phyloP scores from a whole-genome alignment of 1,139 yeast genomes.

The Candida buenavistaensis region DNA sequence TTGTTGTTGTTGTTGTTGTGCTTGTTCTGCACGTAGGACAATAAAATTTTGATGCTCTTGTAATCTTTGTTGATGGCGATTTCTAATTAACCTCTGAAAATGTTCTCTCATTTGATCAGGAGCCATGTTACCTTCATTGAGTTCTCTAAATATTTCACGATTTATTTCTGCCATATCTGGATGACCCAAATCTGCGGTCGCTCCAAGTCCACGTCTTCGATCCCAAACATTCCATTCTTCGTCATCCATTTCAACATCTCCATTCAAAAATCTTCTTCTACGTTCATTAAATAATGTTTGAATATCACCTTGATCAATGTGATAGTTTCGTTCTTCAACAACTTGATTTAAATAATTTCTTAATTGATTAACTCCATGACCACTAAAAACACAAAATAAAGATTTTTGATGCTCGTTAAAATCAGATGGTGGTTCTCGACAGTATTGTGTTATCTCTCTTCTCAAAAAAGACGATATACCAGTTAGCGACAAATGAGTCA shows the following conservation, averaged over 20 bases:
- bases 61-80: slow-evolving; percentile 28
- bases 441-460: slow-evolving; percentile 79
- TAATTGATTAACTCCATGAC: slow-evolving; percentile 77
- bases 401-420: slow-evolving; percentile 85
- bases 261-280: slow-evolving; percentile 27
- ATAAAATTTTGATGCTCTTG: slow-evolving; percentile 15
- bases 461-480: slow-evolving; percentile 89
- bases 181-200: slow-evolving; percentile 16
- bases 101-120: slow-evolving; percentile 43
- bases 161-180: slow-evolving; percentile 31
- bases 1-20: slow-evolving; percentile 10
- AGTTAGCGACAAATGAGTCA: slow-evolving; percentile 85
- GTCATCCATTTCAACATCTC: slow-evolving; percentile 26
- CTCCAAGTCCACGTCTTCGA: slow-evolving; percentile 8
- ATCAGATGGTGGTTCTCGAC: slow-evolving; percentile 95
- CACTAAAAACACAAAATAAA: slow-evolving; percentile 91
- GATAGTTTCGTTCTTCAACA: slow-evolving; percentile 45
- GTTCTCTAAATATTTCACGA: slow-evolving; percentile 36
- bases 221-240: slow-evolving; percentile 21
- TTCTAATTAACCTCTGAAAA: slow-evolving; percentile 34
- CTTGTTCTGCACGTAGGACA: slow-evolving; percentile 11
- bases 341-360: slow-evolving; percentile 58
- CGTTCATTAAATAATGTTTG: slow-evolving; percentile 35
- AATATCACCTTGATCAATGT: slow-evolving; percentile 41
- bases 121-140: slow-evolving; percentile 31